Conservation (phyloP, 352 stramenopile species). For the Halophytophthora batemanensis region DNA sequence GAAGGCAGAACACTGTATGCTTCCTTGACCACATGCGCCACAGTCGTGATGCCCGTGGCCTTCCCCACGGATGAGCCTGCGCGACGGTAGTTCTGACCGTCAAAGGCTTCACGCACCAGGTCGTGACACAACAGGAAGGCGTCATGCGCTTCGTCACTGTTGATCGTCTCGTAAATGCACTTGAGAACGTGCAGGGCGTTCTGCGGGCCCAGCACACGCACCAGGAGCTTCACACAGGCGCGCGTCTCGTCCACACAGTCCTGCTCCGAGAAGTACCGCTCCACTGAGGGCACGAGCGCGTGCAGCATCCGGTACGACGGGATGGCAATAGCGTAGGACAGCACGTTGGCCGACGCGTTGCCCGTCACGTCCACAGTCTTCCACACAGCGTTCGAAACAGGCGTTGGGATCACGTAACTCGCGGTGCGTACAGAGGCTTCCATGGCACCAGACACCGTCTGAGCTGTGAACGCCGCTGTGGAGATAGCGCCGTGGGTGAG, state of each 20-base stretch:
- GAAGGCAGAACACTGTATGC: constrained; percentile 60
- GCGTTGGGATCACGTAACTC: constrained; percentile 54
- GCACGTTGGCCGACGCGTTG: constrained; percentile 49
- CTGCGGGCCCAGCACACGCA: constrained; percentile 60
- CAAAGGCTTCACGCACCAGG: constrained; percentile 51
- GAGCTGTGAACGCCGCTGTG: constrained; percentile 53
- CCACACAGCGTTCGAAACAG: constrained; percentile 59
- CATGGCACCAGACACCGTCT: constrained; percentile 47
- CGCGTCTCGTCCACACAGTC: constrained; percentile 49
- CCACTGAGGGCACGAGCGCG: constrained; percentile 42
- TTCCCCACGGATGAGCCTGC: constrained; percentile 37
- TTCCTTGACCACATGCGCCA: constrained; percentile 43
- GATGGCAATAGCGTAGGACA: constrained; percentile 67
- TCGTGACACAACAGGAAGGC: constrained; percentile 65
- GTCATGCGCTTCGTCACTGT: constrained; percentile 73
- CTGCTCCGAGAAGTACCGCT: constrained; percentile 46
- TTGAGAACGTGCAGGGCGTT: constrained; percentile 76
- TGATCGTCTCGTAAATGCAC: constrained; percentile 65
- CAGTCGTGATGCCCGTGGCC: constrained; percentile 39
- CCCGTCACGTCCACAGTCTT: constrained; percentile 57
- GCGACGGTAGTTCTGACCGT: constrained; percentile 61
- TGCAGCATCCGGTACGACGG: constrained; percentile 62
- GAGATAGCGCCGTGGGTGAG: constrained; percentile 50
- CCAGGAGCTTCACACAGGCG: constrained; percentile 44
- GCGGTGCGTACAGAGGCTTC: constrained; percentile 48